phyloP scores from a whole-genome alignment of 257 asterid genomes.

The Solanum pimpinellifolium region DNA sequence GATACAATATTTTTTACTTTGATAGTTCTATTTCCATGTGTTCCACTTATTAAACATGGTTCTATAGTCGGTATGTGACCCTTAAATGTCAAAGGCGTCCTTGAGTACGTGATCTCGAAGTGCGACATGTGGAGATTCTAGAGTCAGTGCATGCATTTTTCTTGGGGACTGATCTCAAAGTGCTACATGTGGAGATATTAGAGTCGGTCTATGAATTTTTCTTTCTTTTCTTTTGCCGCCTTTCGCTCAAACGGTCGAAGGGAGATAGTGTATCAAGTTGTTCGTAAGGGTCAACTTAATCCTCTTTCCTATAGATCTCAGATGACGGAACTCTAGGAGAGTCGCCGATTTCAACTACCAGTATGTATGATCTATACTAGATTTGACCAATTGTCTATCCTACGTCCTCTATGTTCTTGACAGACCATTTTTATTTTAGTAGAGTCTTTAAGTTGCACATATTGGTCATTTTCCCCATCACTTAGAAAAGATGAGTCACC shows the following conservation, averaged over 20 bases:
- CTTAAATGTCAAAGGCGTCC: neutral
- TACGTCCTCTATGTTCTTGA: neutral
- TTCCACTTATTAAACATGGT: neutral
- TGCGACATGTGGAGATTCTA: neutral
- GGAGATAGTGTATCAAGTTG: neutral
- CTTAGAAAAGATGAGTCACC: neutral
- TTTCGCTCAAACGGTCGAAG: neutral
- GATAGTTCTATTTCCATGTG: neutral
- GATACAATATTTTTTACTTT: neutral
- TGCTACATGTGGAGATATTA: neutral
- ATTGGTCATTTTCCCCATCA: accelerated
- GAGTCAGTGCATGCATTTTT: too few species aligned
- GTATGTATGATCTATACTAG: neutral
- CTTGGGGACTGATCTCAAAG: neutral
- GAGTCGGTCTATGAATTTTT: too few species aligned
- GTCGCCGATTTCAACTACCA: neutral
- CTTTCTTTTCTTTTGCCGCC: neutral
- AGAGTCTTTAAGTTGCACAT: neutral
- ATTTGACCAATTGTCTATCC: neutral
- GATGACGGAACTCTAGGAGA: neutral
- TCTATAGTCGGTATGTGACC: neutral
- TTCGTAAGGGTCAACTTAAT: neutral
- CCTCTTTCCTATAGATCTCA: neutral
- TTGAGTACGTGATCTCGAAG: neutral
- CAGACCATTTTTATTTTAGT: neutral